Evolutionary conservation across 805 yeast genomes (phyloP), one percentile per base, ranked within the genome.

Genomic region (Ogataea dorogensis): DNA sequence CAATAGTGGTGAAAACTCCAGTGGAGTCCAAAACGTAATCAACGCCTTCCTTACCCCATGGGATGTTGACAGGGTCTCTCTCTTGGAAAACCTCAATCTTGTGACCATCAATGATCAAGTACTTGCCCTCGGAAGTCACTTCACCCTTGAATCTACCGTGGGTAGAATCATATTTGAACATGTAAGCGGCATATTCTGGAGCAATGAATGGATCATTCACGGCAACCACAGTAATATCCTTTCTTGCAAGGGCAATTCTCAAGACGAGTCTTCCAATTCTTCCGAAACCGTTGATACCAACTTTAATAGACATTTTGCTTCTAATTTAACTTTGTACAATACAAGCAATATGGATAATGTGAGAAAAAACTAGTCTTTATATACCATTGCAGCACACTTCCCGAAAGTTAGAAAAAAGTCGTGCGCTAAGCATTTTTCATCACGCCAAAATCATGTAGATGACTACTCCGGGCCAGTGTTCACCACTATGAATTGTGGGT

Each of bases 251-350:
- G 47, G 94, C 94, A 62, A 84, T 75, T 74, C 95, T 81, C 57
- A 86, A 71, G 49, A 81, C 95, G 55, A 86, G 77, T 71, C 95
- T 86, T 53, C 95, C 95, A 61, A 86, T 86, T 71, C 95, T 81
- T 59, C 95, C 95, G 82, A 86, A 86, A 58, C 95, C 95, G 79
- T 86, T 86, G 65, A 86, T 86, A 71, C 95, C 95, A 66, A 86
- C 75, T 57, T 75, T 80, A 64, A 76, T 73, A 65, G 75, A 75
- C 77, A 73, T 73, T 62, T 42, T 55, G 42, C 27, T 32, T 26
- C 37, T 36, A 31, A 21, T 18, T 37, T 31, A 30, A 28, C 29
- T 27, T 32, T 28, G 31, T 28, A 23, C 23, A 23, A 33, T 21
- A 24, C n/a, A 23, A 33, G 31, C 36, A 32, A 32, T 20, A n/a